Base-by-base conservation (phyloP, 257 asterid genomes). In the Capsicum rhomboideum region DNA sequence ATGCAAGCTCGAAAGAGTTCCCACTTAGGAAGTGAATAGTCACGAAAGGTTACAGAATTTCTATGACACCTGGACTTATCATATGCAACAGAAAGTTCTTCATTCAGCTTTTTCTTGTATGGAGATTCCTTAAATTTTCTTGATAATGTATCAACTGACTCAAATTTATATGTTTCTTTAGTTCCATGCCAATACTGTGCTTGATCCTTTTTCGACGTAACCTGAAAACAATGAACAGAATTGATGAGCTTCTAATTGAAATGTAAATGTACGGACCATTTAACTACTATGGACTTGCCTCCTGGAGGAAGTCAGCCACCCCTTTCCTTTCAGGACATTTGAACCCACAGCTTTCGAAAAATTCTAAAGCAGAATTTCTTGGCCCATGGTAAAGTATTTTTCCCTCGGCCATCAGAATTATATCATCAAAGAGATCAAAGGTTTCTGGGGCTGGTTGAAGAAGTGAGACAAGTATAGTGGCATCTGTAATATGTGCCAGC, bases 381-480 rank as follows among this genome's bases (percentile, higher is more conserved):
- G 94, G 88, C 63, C 94, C 94, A 83, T 91, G 92, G 79, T 84
- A 91, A 78, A 88, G 86, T 23, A 88, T 80, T 29, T 88, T 87
- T 0, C 94, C 92, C 71, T 91, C 94, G 11, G 87, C 90, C 92
- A 91, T 87, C 82, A 91, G 82, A 58, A 89, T 86, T 49, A 91
- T 68, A 75, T 91, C 92, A 58, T 89, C 92, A 75, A 89, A 91
- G 78, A 91, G 91, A 84, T 87, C 92, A 78, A 89, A 91, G 16
- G 92, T 88, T 82, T 91, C 94, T 11, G 92, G 94, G 4, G 92
- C 90, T 20, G 94, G 94, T 85, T 91, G 94, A 82, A 89, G 94
- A 86, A 91, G 92, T 7, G 94, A 88, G 55, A 91, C 85, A n/a
- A 91, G 86, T 71, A 91, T 68, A 16, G 94, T 91, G 52, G 92